Percentiles rank a stretch among this genome's conserved stretches.
Evolutionary conservation across 805 yeast species (phyloP).

Genomic region (Candida glaebosa): DNA sequence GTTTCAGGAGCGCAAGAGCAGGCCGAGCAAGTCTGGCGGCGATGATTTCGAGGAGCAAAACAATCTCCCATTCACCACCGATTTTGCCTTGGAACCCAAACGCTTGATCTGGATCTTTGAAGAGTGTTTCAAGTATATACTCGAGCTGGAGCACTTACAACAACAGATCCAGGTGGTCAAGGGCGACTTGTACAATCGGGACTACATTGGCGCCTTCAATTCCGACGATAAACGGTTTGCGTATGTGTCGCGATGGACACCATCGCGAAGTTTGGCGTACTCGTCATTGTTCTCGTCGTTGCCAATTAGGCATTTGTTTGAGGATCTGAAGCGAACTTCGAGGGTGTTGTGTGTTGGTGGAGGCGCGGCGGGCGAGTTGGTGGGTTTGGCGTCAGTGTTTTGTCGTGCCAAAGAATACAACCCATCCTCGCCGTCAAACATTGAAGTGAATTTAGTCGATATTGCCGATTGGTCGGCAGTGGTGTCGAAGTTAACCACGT

Average conservation of each 20-base stretch:
- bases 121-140: conserved; percentile 27
- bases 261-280: conserved; percentile 75
- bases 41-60: background rate
- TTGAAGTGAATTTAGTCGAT: conserved; percentile 60
- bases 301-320: conserved; percentile 36
- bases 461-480: conserved; percentile 74
- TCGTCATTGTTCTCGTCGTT: conserved; percentile 59
- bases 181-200: conserved; percentile 62
- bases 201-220: conserved; percentile 68
- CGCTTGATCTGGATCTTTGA: conserved; percentile 37
- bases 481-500: conserved; percentile 40
- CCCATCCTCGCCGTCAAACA: conserved; percentile 27
- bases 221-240: conserved; percentile 63
- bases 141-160: conserved; percentile 33
- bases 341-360: conserved; percentile 73
- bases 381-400: conserved; percentile 59
- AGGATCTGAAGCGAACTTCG: conserved; percentile 24
- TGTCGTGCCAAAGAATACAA: conserved; percentile 34
- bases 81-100: conserved; percentile 27
- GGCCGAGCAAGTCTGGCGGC: background rate
- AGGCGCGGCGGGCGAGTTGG: conserved; percentile 85
- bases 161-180: conserved; percentile 65
- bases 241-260: conserved; percentile 82
- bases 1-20: conserved; percentile 20
- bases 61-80: conserved; percentile 31